Base-by-base conservation (phyloP, 2,329 filamentous ascomycete species). In the Sarocladiaceae sp. region DNA sequence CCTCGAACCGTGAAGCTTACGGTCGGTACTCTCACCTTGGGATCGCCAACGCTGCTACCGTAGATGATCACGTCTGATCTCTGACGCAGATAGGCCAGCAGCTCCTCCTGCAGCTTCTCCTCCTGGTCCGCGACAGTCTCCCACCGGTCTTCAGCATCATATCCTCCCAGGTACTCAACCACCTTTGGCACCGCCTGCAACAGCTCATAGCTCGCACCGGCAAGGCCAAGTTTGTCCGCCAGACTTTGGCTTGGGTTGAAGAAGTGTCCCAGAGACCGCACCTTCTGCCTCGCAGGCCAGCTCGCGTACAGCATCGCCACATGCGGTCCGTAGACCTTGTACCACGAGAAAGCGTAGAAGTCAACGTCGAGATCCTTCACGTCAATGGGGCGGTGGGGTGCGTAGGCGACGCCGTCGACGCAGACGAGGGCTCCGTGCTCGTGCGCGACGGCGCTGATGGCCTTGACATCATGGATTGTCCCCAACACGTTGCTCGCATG, bases 291-390 rank as follows among this genome's bases (percentile, higher is more conserved):
- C 0, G 78, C 80, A 0, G 61, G 55, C 4, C 67, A 66, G 19
- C 77, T 77, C 4, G 76, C 83, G 56, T 88, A 91, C 1, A 91
- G 66, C 50, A 83, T 75, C 0, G 84, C 73, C 1, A 89, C 70
- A 52, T 90, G 86, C 1, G 86, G 85, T 0, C 85, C 86, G 56
- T 85, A 90, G 2, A 89, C 78, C 59, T 91, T 91, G 64, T 90
- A 90, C 85, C 85, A 90, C 1, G 74, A 82, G 57, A 90, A 88
- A n/a, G 72, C 65, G 59, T 90, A 91, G 52, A 89, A 82, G 57
- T 91, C 86, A 0, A 84, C 82, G 1, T 74, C 84, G 0, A 88
- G 68, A 0, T 66, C 77, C 50, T 76, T 70, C 4, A 90, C 82
- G 57, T 91, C 82, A 10, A 91, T 63, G 6, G 68, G 68, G 4